phyloP scores from a whole-genome alignment of 2,329 filamentous ascomycete species.

The Lachnellula occidentalis region DNA sequence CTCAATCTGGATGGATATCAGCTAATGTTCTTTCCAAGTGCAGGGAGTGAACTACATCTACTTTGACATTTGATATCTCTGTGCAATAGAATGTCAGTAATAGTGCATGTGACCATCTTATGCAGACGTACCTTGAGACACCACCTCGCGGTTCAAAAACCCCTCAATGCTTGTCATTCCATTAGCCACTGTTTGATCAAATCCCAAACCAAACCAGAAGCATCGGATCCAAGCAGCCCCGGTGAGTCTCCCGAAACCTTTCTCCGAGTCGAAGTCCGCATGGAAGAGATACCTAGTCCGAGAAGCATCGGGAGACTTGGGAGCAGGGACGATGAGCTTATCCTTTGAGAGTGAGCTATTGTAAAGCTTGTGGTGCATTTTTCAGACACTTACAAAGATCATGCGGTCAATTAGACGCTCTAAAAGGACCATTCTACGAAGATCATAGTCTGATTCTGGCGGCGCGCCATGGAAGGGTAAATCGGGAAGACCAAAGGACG shows the following conservation, averaged over 20 bases:
- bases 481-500: not conserved
- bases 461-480: not conserved
- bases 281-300: not conserved
- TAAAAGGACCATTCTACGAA: not conserved
- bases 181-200: not conserved
- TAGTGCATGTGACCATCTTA: not conserved
- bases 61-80: not conserved
- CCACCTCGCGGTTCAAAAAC: conserved; percentile 1
- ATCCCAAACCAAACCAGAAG: not conserved
- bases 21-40: not conserved
- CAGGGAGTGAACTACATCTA: not conserved
- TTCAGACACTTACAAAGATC: not conserved
- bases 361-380: not conserved
- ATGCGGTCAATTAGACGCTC: not conserved
- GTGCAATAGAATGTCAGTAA: not conserved
- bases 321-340: not conserved
- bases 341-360: not conserved
- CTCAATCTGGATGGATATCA: not conserved
- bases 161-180: not conserved
- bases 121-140: not conserved
- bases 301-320: not conserved
- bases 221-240: not conserved
- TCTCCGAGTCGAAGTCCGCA: not conserved
- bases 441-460: not conserved
- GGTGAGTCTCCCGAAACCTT: not conserved